Conservation (phyloP, 768 basidiomycete species). For the Calocybe cyanea region DNA sequence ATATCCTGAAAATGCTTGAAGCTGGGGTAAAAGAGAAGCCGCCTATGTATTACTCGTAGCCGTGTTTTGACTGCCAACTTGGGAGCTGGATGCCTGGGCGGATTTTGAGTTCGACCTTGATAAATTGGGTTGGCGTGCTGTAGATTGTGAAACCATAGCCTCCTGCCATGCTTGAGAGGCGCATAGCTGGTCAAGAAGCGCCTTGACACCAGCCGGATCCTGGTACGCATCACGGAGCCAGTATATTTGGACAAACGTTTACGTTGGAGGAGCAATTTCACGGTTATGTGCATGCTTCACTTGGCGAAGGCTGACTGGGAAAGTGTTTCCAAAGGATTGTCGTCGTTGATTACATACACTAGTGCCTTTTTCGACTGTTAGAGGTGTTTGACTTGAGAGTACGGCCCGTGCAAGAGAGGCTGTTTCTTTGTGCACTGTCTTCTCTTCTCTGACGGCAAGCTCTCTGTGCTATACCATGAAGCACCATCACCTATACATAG, state of each 20-base stretch:
- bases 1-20: constrained; percentile 34
- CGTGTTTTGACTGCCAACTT: neutral
- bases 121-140: constrained; percentile 5
- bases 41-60: constrained; percentile 40
- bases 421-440: too few species aligned
- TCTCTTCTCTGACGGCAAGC: too few species aligned
- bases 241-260: neutral
- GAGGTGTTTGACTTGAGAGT: too few species aligned
- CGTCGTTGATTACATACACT: too few species aligned
- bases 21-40: constrained; percentile 59
- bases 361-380: too few species aligned
- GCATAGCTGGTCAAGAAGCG: constrained; percentile 66
- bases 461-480: too few species aligned
- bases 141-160: constrained; percentile 13
- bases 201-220: constrained; percentile 65
- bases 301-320: too few species aligned
- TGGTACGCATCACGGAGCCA: constrained; percentile 23
- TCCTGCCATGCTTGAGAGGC: constrained; percentile 70
- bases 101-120: neutral
- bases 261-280: constrained; percentile 24
- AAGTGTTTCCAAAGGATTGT: too few species aligned
- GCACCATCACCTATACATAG: too few species aligned
- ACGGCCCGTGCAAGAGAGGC: too few species aligned
- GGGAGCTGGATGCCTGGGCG: neutral
- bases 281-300: constrained; percentile 50